Percentiles rank a stretch among this genome's conserved stretches.
These are phyloP conservation scores for Tuctoria greenei DNA, from an alignment of 176 grass and related monocot genomes.

Conservation along the genomic window DNA sequence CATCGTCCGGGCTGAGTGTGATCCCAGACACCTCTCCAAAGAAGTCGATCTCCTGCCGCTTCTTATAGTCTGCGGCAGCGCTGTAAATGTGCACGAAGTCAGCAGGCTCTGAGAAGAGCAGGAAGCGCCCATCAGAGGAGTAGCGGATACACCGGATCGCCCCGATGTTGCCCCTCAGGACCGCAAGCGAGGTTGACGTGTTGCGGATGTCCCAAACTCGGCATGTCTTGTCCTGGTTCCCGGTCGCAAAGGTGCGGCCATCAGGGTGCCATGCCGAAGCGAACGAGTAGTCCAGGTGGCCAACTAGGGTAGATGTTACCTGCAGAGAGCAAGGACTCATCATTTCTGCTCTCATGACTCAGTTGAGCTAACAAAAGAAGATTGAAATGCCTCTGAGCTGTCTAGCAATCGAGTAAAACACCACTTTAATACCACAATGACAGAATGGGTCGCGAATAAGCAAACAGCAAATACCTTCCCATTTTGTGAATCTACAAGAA, in stretches of 20 bases:
- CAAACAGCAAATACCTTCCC: slow-evolving; percentile 59
- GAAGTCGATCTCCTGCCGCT: slow-evolving; percentile 82
- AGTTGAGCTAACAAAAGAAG: not conserved
- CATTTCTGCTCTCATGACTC: not conserved
- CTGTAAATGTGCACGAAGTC: slow-evolving; percentile 87
- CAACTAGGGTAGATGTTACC: slow-evolving; percentile 62
- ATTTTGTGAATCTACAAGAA: slow-evolving; percentile 74
- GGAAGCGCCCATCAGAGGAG: slow-evolving; percentile 70
- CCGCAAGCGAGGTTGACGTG: slow-evolving; percentile 54
- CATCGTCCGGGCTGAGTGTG: slow-evolving; percentile 64
- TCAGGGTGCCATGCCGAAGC: slow-evolving; percentile 78
- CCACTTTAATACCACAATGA: not conserved
- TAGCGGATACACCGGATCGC: slow-evolving; percentile 79
- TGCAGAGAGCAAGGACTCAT: slow-evolving; percentile 21
- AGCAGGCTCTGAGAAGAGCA: slow-evolving; percentile 70
- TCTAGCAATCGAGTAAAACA: not conserved
- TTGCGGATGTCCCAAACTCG: slow-evolving; percentile 84
- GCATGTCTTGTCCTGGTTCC: slow-evolving; percentile 95
- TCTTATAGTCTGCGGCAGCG: slow-evolving; percentile 38
- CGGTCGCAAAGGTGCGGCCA: slow-evolving; percentile 62
- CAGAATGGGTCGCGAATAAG: not conserved
- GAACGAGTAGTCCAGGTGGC: slow-evolving; percentile 90
- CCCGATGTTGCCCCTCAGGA: slow-evolving; percentile 79
- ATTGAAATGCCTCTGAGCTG: not conserved
- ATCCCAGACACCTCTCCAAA: slow-evolving; percentile 90